Percentiles rank a stretch among this genome's conserved stretches.
Evolutionary conservation across 1,139 yeast species (phyloP).

Genomic region (Suhomyces atakaporum): DNA sequence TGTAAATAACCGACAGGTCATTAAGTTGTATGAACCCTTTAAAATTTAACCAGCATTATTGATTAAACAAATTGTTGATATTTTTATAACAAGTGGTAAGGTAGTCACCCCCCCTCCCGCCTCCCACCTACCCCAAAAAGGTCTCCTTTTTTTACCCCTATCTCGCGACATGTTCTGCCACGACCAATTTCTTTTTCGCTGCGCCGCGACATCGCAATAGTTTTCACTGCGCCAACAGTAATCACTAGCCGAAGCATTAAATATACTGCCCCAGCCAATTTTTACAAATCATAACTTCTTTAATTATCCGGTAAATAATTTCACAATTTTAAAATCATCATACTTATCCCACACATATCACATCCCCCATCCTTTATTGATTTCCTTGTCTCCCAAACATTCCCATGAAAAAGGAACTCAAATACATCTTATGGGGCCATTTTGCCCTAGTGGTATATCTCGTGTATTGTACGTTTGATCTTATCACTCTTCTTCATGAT

Average conservation of each 20-base stretch:
- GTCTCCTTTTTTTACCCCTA: constrained; percentile 12
- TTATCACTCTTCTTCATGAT: constrained; percentile 74
- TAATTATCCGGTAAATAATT: no score
- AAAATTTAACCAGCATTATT: no score
- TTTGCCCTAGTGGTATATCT: constrained; percentile 54
- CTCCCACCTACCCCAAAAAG: background rate
- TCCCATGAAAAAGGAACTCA: constrained; percentile 58
- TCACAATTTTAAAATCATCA: background rate
- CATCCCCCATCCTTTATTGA: no score
- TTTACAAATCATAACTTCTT: no score
- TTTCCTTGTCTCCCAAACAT: background rate
- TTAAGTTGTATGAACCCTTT: no score
- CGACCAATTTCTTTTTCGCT: constrained; percentile 10
- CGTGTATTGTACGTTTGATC: constrained; percentile 67
- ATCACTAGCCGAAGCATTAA: constrained; percentile 1
- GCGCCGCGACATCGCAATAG: constrained; percentile 10
- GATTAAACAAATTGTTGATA: no score
- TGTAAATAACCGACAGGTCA: no score
- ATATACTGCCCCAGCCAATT: constrained; percentile 1
- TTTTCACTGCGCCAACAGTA: constrained; percentile 7
- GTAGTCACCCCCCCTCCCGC: background rate
- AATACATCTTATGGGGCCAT: constrained; percentile 61
- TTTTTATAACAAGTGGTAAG: no score
- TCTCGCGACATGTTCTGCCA: constrained; percentile 4
- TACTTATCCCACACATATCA: no score